Evolutionary conservation across 495 filamentous ascomycete species (phyloP).

Genomic region (Talaromyces thailandensis): DNA sequence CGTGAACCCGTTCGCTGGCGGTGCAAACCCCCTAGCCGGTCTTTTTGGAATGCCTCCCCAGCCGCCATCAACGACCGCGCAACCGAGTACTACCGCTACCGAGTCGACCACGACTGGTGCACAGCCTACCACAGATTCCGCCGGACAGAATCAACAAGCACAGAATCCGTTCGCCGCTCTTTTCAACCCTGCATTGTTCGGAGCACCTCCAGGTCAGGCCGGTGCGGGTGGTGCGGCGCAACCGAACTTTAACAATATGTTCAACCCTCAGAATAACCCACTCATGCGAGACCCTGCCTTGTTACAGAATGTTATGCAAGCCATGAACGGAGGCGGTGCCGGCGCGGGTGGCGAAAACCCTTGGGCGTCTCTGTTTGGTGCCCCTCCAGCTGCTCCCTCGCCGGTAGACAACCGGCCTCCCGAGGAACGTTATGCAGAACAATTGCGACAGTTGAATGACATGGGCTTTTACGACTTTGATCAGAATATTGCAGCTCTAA

Average conservation of each 20-base stretch:
- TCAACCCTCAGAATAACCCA: constrained; percentile 38
- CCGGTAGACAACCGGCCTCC: constrained; percentile 78
- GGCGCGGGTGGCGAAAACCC: constrained; percentile 22
- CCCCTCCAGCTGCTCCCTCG: constrained; percentile 17
- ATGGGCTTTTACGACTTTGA: constrained; percentile 99
- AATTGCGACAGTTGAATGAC: constrained; percentile 89
- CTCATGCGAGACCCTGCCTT: constrained; percentile 41
- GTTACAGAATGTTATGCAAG: constrained; percentile 38
- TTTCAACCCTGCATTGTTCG: constrained; percentile 37
- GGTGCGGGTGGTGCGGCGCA: constrained; percentile 8
- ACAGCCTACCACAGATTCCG: constrained; percentile 12
- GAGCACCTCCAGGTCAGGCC: constrained; percentile 2
- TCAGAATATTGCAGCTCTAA: constrained; percentile 78
- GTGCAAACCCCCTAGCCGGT: constrained; percentile 63
- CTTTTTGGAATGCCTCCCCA: constrained; percentile 42
- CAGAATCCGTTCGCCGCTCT: constrained; percentile 47
- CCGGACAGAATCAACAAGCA: constrained; percentile 18
- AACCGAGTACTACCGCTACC: not conserved
- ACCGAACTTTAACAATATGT: constrained; percentile 31
- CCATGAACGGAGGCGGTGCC: constrained; percentile 28
- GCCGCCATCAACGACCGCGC: not conserved
- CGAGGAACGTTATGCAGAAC: constrained; percentile 85
- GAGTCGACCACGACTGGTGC: constrained; percentile 14
- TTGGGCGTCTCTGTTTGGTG: constrained; percentile 30
- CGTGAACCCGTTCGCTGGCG: constrained; percentile 21